phyloP scores from a whole-genome alignment of 176 grass and related monocot species.

The Bonia amplexicaulis region DNA sequence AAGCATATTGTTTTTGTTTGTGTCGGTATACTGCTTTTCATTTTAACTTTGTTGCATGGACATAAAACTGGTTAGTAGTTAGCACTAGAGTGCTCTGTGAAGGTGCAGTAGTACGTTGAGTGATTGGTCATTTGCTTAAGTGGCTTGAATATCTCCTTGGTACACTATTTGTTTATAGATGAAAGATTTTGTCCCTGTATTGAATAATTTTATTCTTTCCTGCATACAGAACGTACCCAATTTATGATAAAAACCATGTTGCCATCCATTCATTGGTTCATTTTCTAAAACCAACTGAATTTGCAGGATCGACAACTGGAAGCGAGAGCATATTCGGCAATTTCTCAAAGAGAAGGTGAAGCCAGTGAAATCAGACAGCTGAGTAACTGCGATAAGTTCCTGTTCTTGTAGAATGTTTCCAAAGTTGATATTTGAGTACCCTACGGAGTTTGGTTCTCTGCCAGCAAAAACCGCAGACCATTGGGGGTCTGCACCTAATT shows the following conservation, averaged over 20 bases:
- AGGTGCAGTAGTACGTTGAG: too few species aligned
- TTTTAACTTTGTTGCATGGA: neutral
- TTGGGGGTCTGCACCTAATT: neutral
- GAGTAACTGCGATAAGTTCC: neutral
- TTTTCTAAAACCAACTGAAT: slow-evolving; percentile 13
- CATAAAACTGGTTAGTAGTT: neutral
- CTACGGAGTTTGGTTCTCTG: neutral
- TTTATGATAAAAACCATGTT: neutral
- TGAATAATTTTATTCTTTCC: neutral
- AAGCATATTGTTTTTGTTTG: neutral
- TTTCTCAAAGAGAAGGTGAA: slow-evolving; percentile 92
- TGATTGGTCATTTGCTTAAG: too few species aligned
- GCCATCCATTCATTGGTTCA: neutral
- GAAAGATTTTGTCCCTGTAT: neutral
- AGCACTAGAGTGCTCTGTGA: too few species aligned
- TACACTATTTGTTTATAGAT: neutral
- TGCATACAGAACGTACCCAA: too few species aligned
- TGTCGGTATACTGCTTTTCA: neutral
- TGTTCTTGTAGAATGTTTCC: neutral
- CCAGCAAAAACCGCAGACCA: neutral
- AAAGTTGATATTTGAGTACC: neutral
- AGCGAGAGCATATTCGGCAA: slow-evolving; percentile 83
- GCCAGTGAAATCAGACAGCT: slow-evolving; percentile 36
- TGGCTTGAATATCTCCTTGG: too few species aligned
- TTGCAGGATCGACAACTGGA: slow-evolving; percentile 98